Percentiles rank a stretch among this genome's conserved stretches.
These are phyloP conservation scores for Sclerospora graminicola DNA, from an alignment of 352 stramenopile species.

Conservation along the genomic window DNA sequence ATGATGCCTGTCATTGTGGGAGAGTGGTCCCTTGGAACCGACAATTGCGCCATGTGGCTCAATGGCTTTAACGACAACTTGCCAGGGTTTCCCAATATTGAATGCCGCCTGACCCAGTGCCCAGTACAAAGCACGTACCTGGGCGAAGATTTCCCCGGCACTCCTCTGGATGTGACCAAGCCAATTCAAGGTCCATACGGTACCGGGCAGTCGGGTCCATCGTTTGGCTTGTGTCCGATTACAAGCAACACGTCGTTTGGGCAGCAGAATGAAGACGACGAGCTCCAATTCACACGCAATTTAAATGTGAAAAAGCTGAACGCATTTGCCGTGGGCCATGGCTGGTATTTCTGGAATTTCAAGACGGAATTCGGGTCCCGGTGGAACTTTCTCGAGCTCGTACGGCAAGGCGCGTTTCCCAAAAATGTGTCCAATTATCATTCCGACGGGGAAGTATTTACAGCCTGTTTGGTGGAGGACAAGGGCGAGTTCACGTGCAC, in stretches of 20 bases:
- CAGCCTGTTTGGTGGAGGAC: conserved; percentile 58
- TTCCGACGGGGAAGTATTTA: conserved; percentile 43
- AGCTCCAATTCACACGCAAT: conserved; percentile 57
- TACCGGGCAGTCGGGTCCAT: conserved; percentile 13
- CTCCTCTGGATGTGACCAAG: conserved; percentile 6
- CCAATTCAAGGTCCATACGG: conserved; percentile 8
- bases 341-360: conserved; percentile 87
- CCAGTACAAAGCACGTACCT: conserved; percentile 75
- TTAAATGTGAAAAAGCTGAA: conserved; percentile 87
- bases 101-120: conserved; percentile 82
- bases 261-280: conserved; percentile 67
- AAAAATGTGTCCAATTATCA: conserved; percentile 64
- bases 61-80: conserved; percentile 45
- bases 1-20: conserved; percentile 85
- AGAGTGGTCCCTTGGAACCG: conserved; percentile 87
- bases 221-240: conserved; percentile 49
- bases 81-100: conserved; percentile 65
- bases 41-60: conserved; percentile 78
- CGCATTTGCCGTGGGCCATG: conserved; percentile 83
- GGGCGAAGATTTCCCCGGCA: conserved; percentile 4
- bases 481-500: conserved; percentile 61
- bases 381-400: conserved; percentile 81
- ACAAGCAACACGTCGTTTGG: conserved; percentile 26
- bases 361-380: conserved; percentile 44
- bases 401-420: conserved; percentile 45